Base-by-base conservation (phyloP, 768 basidiomycete genomes). In the Phlegmacium glaucopus region DNA sequence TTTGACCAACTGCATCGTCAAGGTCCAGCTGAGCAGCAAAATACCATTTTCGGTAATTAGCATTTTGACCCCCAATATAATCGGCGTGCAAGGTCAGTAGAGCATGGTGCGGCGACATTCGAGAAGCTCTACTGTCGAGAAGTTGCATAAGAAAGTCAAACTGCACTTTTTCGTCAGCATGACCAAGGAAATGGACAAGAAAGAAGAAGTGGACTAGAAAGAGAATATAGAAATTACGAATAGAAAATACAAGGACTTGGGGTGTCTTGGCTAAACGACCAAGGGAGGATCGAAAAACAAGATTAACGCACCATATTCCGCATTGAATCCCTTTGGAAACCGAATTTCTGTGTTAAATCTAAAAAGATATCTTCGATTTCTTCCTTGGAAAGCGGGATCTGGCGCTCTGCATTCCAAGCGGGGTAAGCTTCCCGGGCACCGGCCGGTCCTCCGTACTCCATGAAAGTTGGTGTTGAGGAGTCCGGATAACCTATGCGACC, bases 1-100 rank as follows among this genome's bases (percentile, higher is more conserved):
- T 78, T 50, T 88, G 82, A 25, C 95, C 96, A 44, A 98, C 85
- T 40, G 94, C 95, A 57, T 99, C 96, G 65, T 99, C 96, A 36
- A 98, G 86, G 66, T 98, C 95, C 50, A 99, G 83, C 66, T 99
- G 96, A 15, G 95, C 94, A 25, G 95, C 96, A 66, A 98, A 99
- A 72, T 99, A 99, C 96, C 96, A 98, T 72, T 97, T 97, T 51
- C 96, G 90, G 71, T 98, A 98, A 73, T 98, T 98, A 42, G 96
- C 92, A 60, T 97, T 87, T 66, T 95, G 90, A 3, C 96, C 96
- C 16, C 96, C 96, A 58, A 99, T 97, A 68, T 98, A 99, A 66
- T 98, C 96, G 48, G 95, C 96, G 59, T 99, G 96, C 2, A 99
- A 78, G 0, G 94, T 98, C 45, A 96, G 75, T 17, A 98, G 74